A percentile compares a stretch with the other conserved stretches of the same genome.
Evolutionary conservation across 805 yeast genomes (phyloP).

Genomic region (Cyberlindnera maritima): DNA sequence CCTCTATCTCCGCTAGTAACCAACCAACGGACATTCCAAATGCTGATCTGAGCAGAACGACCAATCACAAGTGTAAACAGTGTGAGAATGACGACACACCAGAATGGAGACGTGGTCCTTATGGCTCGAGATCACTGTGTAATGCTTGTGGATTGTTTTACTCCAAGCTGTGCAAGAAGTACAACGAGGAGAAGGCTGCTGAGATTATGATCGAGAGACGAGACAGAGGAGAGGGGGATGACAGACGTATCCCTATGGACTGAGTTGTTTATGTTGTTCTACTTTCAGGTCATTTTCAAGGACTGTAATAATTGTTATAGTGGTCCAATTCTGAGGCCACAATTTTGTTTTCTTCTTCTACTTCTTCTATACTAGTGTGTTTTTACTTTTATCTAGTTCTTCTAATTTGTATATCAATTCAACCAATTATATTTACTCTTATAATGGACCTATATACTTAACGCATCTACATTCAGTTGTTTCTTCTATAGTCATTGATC

Average conservation of each 20-base stretch:
- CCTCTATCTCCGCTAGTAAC: background rate
- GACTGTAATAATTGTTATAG: too few relatives aligned
- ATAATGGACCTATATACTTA: too few relatives aligned
- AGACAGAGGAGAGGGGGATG: slow-evolving; percentile 26
- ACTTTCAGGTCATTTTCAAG: too few relatives aligned
- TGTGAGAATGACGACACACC: slow-evolving; percentile 79
- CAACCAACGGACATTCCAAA: slow-evolving; percentile 3
- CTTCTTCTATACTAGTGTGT: too few relatives aligned
- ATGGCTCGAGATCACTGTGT: slow-evolving; percentile 77
- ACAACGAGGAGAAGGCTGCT: slow-evolving; percentile 34
- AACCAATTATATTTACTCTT: too few relatives aligned
- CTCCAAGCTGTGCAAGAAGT: slow-evolving; percentile 53
- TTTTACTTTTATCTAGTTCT: too few relatives aligned
- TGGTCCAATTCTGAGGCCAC: too few relatives aligned
- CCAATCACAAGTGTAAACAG: slow-evolving; percentile 47
- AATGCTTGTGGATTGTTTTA: slow-evolving; percentile 89
- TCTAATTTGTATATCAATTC: too few relatives aligned
- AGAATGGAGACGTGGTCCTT: slow-evolving; percentile 92
- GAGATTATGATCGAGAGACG: slow-evolving; percentile 24
- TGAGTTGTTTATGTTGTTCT: background rate
- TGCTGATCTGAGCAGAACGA: slow-evolving; percentile 10
- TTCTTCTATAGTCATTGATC: background rate
- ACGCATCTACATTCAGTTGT: background rate
- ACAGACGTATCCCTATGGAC: slow-evolving; percentile 28
- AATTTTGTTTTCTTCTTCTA: too few relatives aligned